phyloP scores from a whole-genome alignment of 179 eudicot genomes.

The Spinacia oleracea region DNA sequence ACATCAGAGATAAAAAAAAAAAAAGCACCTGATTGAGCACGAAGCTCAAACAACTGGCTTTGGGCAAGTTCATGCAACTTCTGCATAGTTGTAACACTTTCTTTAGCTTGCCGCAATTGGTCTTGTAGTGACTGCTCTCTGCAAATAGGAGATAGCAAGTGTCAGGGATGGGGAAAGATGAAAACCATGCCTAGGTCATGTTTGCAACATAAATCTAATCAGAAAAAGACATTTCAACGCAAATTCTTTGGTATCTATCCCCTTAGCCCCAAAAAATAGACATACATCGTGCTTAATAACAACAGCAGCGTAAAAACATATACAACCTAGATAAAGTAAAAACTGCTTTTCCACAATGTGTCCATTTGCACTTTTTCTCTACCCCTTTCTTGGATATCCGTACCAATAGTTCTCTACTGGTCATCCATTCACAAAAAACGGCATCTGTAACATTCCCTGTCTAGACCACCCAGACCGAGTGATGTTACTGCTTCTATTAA shows the following conservation, averaged over 20 bases:
- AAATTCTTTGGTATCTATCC: background rate
- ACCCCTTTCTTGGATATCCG: background rate
- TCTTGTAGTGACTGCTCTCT: constrained; percentile 92
- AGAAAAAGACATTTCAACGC: background rate
- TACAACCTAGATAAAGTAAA: background rate
- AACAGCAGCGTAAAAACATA: background rate
- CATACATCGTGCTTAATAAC: background rate
- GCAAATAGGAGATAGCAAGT: constrained; percentile 34
- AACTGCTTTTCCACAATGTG: background rate
- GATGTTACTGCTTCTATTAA: background rate
- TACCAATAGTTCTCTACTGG: background rate
- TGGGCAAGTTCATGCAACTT: constrained; percentile 97
- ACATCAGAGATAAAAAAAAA: background rate
- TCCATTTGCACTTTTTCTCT: background rate
- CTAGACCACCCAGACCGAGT: background rate
- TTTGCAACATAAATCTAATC: background rate
- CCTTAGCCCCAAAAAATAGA: background rate
- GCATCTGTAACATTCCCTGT: background rate
- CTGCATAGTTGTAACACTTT: constrained; percentile 94
- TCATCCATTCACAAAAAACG: background rate
- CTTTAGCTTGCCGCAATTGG: constrained; percentile 93
- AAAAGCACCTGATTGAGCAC: constrained; percentile 79
- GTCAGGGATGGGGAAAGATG: background rate
- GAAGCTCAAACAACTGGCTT: constrained; percentile 92
- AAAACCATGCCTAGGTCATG: background rate